phyloP scores from a whole-genome alignment of 108 stramenopile species.

The Nitzschia sp. region DNA sequence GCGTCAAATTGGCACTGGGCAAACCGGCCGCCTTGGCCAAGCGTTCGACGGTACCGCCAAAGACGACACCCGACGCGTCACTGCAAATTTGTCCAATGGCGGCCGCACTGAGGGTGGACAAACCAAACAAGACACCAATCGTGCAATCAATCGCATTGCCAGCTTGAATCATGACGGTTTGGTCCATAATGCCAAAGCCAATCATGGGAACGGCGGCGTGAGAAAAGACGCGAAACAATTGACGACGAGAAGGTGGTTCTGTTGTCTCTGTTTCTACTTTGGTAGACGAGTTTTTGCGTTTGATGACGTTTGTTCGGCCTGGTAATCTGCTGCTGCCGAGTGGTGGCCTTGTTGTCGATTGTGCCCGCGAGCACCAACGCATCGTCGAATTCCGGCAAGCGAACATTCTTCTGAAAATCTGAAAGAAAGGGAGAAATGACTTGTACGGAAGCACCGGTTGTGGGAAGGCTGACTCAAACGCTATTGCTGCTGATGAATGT shows the following conservation, averaged over 20 bases:
- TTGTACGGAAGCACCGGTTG: no score
- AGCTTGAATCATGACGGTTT: constrained; percentile 72
- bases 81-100: constrained; percentile 46
- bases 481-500: no score
- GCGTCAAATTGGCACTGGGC: constrained; percentile 28
- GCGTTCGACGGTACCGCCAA: constrained; percentile 50
- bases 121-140: constrained; percentile 72
- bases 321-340: background rate
- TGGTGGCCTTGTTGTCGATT: background rate
- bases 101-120: constrained; percentile 54
- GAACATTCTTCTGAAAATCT: background rate
- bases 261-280: background rate
- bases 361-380: background rate
- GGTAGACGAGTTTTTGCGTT: background rate
- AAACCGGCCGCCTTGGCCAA: constrained; percentile 36
- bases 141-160: constrained; percentile 78
- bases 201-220: constrained; percentile 71
- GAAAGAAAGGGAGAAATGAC: no score
- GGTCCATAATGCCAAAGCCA: constrained; percentile 90
- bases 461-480: no score
- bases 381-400: background rate
- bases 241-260: constrained; percentile 13
- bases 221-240: constrained; percentile 46
- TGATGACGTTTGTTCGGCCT: background rate
- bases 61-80: constrained; percentile 63